Evolutionary conservation across 192 early-diverging fungal species (phyloP).

Genomic region (Glomus cerebriforme): DNA sequence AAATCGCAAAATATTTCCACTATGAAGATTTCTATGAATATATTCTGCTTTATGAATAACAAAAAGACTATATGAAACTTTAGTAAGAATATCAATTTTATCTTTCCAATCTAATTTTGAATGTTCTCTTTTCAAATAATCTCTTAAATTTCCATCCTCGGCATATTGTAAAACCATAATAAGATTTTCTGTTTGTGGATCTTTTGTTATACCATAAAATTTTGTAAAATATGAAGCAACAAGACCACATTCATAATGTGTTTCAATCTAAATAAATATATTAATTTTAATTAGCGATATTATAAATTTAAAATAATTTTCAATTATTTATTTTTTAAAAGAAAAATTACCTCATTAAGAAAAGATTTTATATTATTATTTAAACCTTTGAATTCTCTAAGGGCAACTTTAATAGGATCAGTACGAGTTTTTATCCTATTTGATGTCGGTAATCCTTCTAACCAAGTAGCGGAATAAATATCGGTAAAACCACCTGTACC

Average conservation of each 20-base stretch:
- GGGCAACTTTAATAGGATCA: neutral
- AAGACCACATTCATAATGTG: neutral
- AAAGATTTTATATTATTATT: neutral
- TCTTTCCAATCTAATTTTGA: neutral
- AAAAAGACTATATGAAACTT: neutral
- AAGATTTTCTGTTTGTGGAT: neutral
- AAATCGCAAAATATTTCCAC: constrained; percentile 11
- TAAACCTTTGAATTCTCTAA: neutral
- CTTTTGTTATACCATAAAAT: constrained; percentile 11
- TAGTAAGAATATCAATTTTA: constrained; percentile 28
- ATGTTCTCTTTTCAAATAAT: neutral
- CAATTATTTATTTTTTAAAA: no score
- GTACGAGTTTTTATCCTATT: no score
- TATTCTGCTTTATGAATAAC: constrained; percentile 3
- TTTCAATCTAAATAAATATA: neutral
- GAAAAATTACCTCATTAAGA: neutral
- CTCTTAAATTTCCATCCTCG: neutral
- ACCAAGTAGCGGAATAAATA: neutral
- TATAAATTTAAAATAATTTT: no score
- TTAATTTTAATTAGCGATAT: no score
- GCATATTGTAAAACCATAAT: constrained; percentile 3
- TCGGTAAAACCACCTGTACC: neutral
- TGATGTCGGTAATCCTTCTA: neutral
- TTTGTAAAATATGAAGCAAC: neutral
- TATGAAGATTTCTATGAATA: constrained; percentile 37